Evolutionary conservation across 2,329 filamentous ascomycete species (phyloP).

Genomic region (Aspergillus puulaauensis): DNA sequence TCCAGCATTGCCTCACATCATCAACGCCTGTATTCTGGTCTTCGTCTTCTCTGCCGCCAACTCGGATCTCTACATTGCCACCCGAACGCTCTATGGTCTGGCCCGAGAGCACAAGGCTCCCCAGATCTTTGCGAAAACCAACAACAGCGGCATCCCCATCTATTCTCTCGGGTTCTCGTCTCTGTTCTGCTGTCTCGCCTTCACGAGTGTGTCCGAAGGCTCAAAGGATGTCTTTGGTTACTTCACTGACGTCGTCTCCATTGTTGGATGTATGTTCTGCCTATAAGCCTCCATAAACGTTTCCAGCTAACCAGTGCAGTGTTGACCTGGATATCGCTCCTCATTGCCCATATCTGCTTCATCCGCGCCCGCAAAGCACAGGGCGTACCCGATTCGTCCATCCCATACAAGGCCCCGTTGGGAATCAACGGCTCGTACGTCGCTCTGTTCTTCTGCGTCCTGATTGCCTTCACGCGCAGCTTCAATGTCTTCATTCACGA

Average conservation of each 20-base stretch:
- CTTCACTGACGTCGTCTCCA: conserved; percentile 37
- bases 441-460: conserved; percentile 66
- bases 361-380: conserved; percentile 63
- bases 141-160: conserved; percentile 66
- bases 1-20: background rate
- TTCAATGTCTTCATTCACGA: conserved; percentile 66
- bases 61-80: conserved; percentile 70
- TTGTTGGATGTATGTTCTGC: background rate
- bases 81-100: conserved; percentile 69
- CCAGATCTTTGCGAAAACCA: conserved; percentile 65
- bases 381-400: conserved; percentile 52
- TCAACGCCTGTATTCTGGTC: background rate
- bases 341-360: conserved; percentile 67
- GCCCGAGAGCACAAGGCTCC: conserved; percentile 69
- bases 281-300: background rate
- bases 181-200: conserved; percentile 64
- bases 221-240: conserved; percentile 53
- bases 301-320: conserved; percentile 34
- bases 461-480: conserved; percentile 81
- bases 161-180: conserved; percentile 61
- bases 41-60: background rate
- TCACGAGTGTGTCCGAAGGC: conserved; percentile 61
- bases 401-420: conserved; percentile 72
- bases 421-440: conserved; percentile 66
- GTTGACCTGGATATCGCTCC: conserved; percentile 68